phyloP scores from a whole-genome alignment of 805 yeast species.

The Isabelozyma rhagii region DNA sequence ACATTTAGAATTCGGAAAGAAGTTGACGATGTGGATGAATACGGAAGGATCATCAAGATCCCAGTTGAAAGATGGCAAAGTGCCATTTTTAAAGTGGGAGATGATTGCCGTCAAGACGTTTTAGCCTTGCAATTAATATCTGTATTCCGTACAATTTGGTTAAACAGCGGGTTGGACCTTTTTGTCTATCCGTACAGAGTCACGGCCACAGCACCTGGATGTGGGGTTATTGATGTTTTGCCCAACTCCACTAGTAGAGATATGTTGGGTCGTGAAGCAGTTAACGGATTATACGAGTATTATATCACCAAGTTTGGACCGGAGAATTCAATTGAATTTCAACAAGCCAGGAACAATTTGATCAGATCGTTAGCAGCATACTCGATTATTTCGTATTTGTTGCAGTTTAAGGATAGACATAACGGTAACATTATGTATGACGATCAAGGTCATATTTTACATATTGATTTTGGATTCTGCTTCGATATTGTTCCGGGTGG shows the following conservation, averaged over 20 bases:
- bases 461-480: constrained; percentile 97
- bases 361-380: constrained; percentile 94
- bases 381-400: constrained; percentile 82
- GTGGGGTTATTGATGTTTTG: constrained; percentile 97
- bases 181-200: constrained; percentile 92
- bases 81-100: constrained; percentile 98
- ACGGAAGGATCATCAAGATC: constrained; percentile 24
- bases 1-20: constrained; percentile 78
- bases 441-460: constrained; percentile 89
- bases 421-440: constrained; percentile 98
- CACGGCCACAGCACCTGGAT: constrained; percentile 98
- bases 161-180: constrained; percentile 80
- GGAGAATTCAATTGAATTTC: constrained; percentile 86
- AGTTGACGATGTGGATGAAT: constrained; percentile 41
- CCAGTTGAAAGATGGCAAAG: constrained; percentile 78
- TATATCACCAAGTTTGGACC: constrained; percentile 91
- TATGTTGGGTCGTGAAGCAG: constrained; percentile 98
- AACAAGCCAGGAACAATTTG: constrained; percentile 86
- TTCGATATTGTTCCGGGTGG: constrained; percentile 99
- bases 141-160: constrained; percentile 89
- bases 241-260: constrained; percentile 96
- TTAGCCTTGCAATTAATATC: constrained; percentile 89
- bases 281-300: constrained; percentile 92
- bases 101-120: constrained; percentile 97
- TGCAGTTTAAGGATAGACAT: constrained; percentile 96